A percentile compares a stretch with the other conserved stretches of the same genome.
These are phyloP conservation scores for Alternaria hordeiaustralica DNA, from an alignment of 2,329 filamentous ascomycete species.

Conservation along the genomic window DNA sequence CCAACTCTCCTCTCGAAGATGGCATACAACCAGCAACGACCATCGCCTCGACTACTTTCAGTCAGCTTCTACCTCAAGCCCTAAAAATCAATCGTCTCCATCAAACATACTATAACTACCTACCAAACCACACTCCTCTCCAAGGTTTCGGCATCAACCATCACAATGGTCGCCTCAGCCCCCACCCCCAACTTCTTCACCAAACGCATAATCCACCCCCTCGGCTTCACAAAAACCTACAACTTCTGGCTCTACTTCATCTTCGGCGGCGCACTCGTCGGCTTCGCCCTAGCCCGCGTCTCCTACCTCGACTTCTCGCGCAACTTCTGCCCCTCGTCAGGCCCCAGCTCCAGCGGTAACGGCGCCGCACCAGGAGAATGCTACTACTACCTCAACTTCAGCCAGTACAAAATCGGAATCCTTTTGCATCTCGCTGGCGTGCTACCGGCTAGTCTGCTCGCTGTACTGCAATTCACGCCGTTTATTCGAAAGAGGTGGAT, in stretches of 20 bases:
- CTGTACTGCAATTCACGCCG: constrained; percentile 53
- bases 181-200: constrained; percentile 15
- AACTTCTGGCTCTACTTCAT: constrained; percentile 61
- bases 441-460: constrained; percentile 51
- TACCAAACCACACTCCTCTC: background rate
- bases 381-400: constrained; percentile 50
- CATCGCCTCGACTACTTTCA: background rate
- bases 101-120: background rate
- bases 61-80: no score
- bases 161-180: constrained; percentile 21
- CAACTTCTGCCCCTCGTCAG: constrained; percentile 24
- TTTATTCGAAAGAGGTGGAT: constrained; percentile 56
- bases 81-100: background rate
- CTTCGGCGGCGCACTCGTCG: constrained; percentile 26
- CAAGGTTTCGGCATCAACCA: background rate
- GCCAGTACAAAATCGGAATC: constrained; percentile 49
- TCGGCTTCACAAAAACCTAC: constrained; percentile 65
- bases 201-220: constrained; percentile 37
- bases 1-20: background rate
- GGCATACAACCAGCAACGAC: background rate
- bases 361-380: constrained; percentile 52
- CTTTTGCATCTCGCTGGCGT: constrained; percentile 52
- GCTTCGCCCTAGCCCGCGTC: constrained; percentile 56
- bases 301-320: constrained; percentile 57
- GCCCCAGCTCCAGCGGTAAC: constrained; percentile 12